Evolutionary conservation across 768 basidiomycete species (phyloP).

Genomic region (Tulasnella sp.): DNA sequence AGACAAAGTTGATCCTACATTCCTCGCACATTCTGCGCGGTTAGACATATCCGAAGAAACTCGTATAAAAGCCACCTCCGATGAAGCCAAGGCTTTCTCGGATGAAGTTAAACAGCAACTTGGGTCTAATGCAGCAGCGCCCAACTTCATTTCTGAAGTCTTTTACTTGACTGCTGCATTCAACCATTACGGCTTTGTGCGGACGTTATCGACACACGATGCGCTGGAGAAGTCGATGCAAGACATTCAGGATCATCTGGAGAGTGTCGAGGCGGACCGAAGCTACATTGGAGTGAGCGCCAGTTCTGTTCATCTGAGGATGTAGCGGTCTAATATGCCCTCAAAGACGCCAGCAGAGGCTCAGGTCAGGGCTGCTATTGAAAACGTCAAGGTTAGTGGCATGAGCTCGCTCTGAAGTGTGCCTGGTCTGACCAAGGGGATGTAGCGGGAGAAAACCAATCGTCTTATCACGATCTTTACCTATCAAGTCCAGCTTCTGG

Average conservation of each 20-base stretch:
- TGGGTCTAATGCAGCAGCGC: constrained; percentile 54
- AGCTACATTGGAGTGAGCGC: constrained; percentile 79
- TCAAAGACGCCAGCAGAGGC: constrained; percentile 69
- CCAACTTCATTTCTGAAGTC: constrained; percentile 94
- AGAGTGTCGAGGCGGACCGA: constrained; percentile 71
- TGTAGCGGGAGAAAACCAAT: constrained; percentile 68
- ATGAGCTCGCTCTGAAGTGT: background rate
- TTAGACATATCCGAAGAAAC: constrained; percentile 88
- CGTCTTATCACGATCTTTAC: constrained; percentile 74
- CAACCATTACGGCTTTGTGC: constrained; percentile 86
- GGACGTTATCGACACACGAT: constrained; percentile 75
- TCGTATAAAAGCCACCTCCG: constrained; percentile 87
- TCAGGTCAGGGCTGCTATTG: constrained; percentile 76
- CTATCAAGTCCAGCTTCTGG: constrained; percentile 81
- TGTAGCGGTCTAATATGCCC: constrained; percentile 10
- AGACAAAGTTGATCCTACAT: constrained; percentile 85
- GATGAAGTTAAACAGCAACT: constrained; percentile 40
- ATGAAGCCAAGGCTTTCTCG: constrained; percentile 79
- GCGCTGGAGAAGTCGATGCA: constrained; percentile 52
- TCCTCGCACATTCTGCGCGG: constrained; percentile 70
- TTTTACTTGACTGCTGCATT: constrained; percentile 88
- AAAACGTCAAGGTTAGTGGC: constrained; percentile 65
- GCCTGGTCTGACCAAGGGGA: background rate
- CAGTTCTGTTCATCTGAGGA: constrained; percentile 8
- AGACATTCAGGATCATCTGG: constrained; percentile 75